Base-by-base conservation (phyloP, 2,329 filamentous ascomycete genomes). In the Penicillium sp. region DNA sequence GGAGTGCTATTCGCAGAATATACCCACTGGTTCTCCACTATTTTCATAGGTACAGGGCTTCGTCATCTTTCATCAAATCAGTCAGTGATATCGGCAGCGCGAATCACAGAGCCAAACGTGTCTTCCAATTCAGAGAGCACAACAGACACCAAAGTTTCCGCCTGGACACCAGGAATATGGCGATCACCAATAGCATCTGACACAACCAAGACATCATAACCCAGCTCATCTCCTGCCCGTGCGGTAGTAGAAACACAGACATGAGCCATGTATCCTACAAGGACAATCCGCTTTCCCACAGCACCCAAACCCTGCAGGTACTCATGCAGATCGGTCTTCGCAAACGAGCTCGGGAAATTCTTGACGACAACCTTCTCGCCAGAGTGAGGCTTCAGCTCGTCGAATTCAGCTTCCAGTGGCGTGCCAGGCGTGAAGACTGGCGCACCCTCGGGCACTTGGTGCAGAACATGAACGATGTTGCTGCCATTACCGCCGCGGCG, bases 351-450 rank as follows among this genome's bases (percentile, higher is more conserved):
- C 19, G 35, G 19, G 22, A 40, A 53, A 1, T 37, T 16, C 51
- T 53, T 53, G 6, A 14, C 16, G 13, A 53, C 14, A 19, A 42
- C 72, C 68, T 84, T 84, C 73, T 91, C 88, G 59, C 81, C 69
- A 0, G 79, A 73, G 62, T 77, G 71, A 0, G 87, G 83, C 30
- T 76, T 80, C 43, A 90, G 74, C 66, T 89, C 86, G 0, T 82
- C 77, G 63, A 90, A 89, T 62, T 87, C 85, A 40, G 85, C 77
- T 0, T 84, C 87, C 5, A 91, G 77, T 4, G 79, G 69, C 0
- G 87, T 90, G 3, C 78, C 79, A 0, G 86, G 84, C 0, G 87
- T 90, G 74, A 91, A 91, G 4, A 91, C 79, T 0, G 88, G 88
- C 0, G 88, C 85, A 2, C 85, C 87, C 0, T 82, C 79, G 1